Evolutionary conservation across 2,329 filamentous ascomycete species (phyloP).

Genomic region (Fusarium nelsonii): DNA sequence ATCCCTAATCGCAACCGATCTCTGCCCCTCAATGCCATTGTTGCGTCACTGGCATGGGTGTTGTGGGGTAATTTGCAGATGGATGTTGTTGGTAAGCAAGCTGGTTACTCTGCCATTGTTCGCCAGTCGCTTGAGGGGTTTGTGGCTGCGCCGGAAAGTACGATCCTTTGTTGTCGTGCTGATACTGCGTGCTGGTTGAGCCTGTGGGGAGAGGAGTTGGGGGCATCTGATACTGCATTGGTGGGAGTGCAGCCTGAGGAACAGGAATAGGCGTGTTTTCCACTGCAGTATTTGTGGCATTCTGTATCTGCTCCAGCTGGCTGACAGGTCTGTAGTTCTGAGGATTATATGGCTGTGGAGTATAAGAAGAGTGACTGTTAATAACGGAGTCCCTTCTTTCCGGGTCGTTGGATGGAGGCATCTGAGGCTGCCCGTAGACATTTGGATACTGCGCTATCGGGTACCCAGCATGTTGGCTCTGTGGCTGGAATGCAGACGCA

Average conservation of each 20-base stretch:
- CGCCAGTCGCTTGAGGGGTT: slow-evolving; percentile 1
- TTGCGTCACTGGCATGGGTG: slow-evolving; percentile 12
- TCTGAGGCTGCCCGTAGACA: neutral
- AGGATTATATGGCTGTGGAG: slow-evolving; percentile 24
- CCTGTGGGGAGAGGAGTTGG: slow-evolving; percentile 11
- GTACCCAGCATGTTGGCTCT: neutral
- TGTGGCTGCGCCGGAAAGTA: slow-evolving; percentile 11
- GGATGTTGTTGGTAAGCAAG: slow-evolving; percentile 1
- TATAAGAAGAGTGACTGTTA: neutral
- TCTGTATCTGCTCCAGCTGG: slow-evolving; percentile 1
- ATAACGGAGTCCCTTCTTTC: slow-evolving; percentile 12
- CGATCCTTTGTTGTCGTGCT: neutral
- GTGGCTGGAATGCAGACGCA: neutral
- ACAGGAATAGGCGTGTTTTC: neutral
- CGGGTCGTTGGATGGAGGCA: neutral
- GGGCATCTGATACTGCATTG: slow-evolving; percentile 11
- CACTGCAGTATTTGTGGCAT: fast-evolving
- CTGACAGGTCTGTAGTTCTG: slow-evolving; percentile 26
- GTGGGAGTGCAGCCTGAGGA: neutral
- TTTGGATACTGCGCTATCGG: neutral
- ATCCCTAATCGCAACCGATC: neutral
- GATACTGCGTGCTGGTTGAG: neutral
- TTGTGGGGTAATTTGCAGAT: slow-evolving; percentile 5
- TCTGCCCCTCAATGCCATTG: neutral
- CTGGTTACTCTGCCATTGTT: slow-evolving; percentile 11